phyloP scores from a whole-genome alignment of 345 rosid genomes.

The Viola odorata region DNA sequence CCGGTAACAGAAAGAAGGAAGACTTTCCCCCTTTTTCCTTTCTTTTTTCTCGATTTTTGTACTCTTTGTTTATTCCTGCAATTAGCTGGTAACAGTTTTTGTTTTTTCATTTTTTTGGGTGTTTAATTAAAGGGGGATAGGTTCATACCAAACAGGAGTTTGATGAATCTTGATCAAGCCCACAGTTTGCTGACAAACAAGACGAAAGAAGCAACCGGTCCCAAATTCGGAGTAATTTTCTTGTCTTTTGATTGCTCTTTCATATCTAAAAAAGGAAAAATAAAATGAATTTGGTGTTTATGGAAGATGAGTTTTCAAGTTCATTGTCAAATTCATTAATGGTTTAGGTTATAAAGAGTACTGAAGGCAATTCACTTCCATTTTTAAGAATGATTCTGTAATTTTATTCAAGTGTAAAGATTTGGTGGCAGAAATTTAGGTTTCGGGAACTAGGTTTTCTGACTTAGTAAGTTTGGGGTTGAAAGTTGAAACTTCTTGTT shows the following conservation, averaged over 20 bases:
- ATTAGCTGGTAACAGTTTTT: background rate
- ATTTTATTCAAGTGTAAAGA: no score
- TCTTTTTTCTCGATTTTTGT: background rate
- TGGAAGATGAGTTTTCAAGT: background rate
- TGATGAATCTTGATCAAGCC: constrained; percentile 62
- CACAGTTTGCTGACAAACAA: constrained; percentile 35
- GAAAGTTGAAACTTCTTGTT: background rate
- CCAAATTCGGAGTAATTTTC: constrained; percentile 25
- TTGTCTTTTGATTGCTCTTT: background rate
- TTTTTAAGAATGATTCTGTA: background rate
- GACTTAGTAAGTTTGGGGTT: background rate
- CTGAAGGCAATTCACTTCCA: background rate
- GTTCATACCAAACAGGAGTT: constrained; percentile 45
- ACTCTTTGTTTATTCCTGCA: background rate
- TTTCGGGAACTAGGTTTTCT: no score
- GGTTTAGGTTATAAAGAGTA: background rate
- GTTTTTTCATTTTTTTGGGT: constrained; percentile 10
- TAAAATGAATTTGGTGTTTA: background rate
- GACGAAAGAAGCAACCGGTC: constrained; percentile 10
- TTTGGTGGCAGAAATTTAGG: no score
- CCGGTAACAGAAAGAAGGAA: constrained; percentile 19
- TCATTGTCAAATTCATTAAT: background rate
- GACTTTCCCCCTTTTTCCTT: background rate
- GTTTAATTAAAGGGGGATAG: constrained; percentile 35
- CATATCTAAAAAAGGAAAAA: no score